phyloP scores from a whole-genome alignment of 495 filamentous ascomycete genomes.

The Cladorrhinum samala region DNA sequence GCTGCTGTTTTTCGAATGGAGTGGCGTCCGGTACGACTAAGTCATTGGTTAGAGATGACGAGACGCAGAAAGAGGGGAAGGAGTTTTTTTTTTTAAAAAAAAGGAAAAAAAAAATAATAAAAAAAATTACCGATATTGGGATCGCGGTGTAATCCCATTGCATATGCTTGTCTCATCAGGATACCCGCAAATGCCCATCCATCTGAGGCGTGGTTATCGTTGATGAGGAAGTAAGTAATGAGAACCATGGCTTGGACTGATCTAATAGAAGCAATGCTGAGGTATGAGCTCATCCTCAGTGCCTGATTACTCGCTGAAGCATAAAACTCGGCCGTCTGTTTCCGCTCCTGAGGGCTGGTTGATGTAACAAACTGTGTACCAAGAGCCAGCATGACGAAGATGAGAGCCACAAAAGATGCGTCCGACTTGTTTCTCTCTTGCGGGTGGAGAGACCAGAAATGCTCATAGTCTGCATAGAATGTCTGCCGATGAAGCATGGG shows the following conservation, averaged over 20 bases:
- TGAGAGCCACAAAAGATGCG: conserved; percentile 55
- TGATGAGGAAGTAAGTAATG: conserved; percentile 69
- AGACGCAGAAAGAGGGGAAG: too few relatives aligned
- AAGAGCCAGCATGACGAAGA: conserved; percentile 64
- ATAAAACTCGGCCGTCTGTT: conserved; percentile 71
- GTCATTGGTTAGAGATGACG: too few relatives aligned
- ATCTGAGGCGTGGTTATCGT: conserved; percentile 69
- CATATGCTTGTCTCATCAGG: conserved; percentile 63
- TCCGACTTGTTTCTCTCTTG: conserved; percentile 49
- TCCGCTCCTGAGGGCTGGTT: conserved; percentile 48
- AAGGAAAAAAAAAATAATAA: not conserved
- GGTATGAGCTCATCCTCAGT: conserved; percentile 59
- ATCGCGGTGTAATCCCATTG: conserved; percentile 68
- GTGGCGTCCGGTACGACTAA: conserved; percentile 52
- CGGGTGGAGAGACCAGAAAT: conserved; percentile 55
- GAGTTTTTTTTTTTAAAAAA: too few relatives aligned
- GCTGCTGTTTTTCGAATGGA: conserved; percentile 60
- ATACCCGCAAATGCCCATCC: conserved; percentile 71
- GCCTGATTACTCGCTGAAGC: conserved; percentile 66
- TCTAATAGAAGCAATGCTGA: conserved; percentile 58
- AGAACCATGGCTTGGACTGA: conserved; percentile 69
- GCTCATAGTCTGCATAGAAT: conserved; percentile 65
- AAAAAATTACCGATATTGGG: conserved; percentile 53
- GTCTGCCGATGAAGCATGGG: conserved; percentile 62
- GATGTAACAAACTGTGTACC: conserved; percentile 65